Conservation (phyloP, 441 rosid species). For the Geranium incanum region DNA sequence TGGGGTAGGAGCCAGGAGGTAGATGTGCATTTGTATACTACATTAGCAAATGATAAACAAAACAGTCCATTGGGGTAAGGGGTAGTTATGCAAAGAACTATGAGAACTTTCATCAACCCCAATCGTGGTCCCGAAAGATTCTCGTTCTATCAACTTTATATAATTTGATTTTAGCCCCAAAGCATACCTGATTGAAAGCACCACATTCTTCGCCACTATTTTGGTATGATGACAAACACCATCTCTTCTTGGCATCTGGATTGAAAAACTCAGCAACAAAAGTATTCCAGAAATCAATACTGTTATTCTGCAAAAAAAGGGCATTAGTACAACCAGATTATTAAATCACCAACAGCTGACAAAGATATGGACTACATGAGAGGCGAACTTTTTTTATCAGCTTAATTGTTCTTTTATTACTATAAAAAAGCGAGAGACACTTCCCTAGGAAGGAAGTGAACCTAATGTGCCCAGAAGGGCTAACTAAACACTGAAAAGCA, state of each 20-base stretch:
- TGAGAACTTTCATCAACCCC: background rate
- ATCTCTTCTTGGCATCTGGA: slow-evolving; percentile 53
- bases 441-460: no score
- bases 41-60: background rate
- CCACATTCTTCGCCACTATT: slow-evolving; percentile 58
- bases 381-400: background rate
- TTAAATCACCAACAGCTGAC: slow-evolving; percentile 2
- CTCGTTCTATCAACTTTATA: slow-evolving; percentile 6
- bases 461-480: no score
- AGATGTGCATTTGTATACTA: background rate
- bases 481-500: no score
- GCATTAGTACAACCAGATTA: background rate
- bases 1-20: background rate
- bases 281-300: slow-evolving; percentile 53
- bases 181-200: slow-evolving; percentile 52
- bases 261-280: slow-evolving; percentile 55
- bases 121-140: background rate
- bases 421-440: no score
- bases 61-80: background rate
- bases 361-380: background rate
- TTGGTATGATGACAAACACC: slow-evolving; percentile 57
- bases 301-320: slow-evolving; percentile 41
- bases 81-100: background rate
- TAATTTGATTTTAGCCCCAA: background rate
- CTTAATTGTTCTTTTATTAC: no score